Percentiles rank a stretch among this genome's conserved stretches.
phyloP scores from a whole-genome alignment of 371 early-diverging fungal genomes.

The Mortierella sp. region DNA sequence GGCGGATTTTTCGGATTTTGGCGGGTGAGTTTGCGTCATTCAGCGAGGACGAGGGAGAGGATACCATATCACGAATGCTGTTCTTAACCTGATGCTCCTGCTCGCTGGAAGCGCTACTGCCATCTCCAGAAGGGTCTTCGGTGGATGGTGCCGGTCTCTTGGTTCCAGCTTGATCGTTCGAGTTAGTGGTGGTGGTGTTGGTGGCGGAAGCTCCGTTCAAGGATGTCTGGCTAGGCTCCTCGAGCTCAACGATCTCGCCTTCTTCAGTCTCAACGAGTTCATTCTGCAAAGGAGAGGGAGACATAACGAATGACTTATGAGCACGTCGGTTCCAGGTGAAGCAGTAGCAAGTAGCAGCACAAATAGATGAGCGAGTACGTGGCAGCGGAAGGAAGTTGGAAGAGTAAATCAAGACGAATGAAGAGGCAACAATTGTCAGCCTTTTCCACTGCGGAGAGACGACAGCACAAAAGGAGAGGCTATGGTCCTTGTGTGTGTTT shows the following conservation, averaged over 20 bases:
- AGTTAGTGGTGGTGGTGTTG: background rate
- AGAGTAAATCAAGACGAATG: background rate
- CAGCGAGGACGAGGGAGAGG: constrained; percentile 29
- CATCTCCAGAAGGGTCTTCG: constrained; percentile 9
- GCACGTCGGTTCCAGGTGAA: constrained; percentile 28
- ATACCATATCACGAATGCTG: constrained; percentile 36
- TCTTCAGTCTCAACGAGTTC: constrained; percentile 55
- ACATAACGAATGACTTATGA: constrained; percentile 50
- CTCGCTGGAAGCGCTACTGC: constrained; percentile 3
- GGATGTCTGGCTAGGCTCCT: constrained; percentile 9
- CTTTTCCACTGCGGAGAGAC: background rate
- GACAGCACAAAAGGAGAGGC: no score
- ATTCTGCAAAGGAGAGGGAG: constrained; percentile 52
- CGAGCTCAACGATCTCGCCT: constrained; percentile 54
- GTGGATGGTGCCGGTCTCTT: constrained; percentile 32
- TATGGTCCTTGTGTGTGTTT: no score
- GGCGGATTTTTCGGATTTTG: constrained; percentile 50
- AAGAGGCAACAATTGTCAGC: background rate
- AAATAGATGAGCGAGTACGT: constrained; percentile 8
- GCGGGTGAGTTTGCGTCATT: constrained; percentile 49
- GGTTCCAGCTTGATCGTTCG: constrained; percentile 13
- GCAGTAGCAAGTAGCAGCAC: constrained; percentile 10
- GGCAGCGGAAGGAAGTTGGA: background rate
- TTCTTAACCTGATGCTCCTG: constrained; percentile 53
- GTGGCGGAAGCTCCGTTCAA: constrained; percentile 4